Evolutionary conservation across 768 basidiomycete species (phyloP).

Genomic region (Panellus pusillus): DNA sequence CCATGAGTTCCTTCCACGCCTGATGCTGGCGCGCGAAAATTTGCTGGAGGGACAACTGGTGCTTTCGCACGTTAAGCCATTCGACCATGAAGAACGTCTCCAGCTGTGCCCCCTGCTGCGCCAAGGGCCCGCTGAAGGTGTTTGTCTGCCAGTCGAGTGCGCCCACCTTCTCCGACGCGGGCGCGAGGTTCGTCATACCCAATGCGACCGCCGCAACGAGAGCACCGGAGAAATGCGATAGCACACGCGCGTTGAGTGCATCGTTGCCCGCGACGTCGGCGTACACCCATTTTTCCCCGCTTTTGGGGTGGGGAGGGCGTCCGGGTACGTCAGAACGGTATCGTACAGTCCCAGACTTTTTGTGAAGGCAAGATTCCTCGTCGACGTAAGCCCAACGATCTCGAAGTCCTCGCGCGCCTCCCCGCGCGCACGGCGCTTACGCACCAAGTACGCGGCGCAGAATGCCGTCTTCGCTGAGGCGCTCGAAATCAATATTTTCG

Average conservation of each 20-base stretch:
- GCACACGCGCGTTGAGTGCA: constrained; percentile 45
- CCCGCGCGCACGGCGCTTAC: constrained; percentile 40
- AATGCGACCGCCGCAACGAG: constrained; percentile 47
- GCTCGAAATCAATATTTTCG: constrained; percentile 58
- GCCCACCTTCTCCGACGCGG: constrained; percentile 35
- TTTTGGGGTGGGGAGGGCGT: constrained; percentile 35
- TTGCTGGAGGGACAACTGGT: constrained; percentile 44
- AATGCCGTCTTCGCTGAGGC: constrained; percentile 76
- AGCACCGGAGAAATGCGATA: constrained; percentile 37
- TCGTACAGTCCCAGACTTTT: constrained; percentile 54
- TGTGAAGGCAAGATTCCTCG: constrained; percentile 55
- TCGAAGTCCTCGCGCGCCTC: constrained; percentile 30
- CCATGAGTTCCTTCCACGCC: constrained; percentile 64
- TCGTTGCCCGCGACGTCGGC: constrained; percentile 65
- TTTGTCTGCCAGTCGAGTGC: constrained; percentile 41
- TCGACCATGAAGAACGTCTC: constrained; percentile 71
- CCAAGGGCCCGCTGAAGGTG: constrained; percentile 26
- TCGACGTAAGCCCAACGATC: constrained; percentile 63
- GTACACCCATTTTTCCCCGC: constrained; percentile 50
- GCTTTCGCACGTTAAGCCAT: constrained; percentile 59
- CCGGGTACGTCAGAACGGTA: constrained; percentile 55
- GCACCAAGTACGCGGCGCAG: constrained; percentile 61
- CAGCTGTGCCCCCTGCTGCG: constrained; percentile 16
- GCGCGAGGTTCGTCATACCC: constrained; percentile 58
- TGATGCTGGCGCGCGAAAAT: constrained; percentile 50